Evolutionary conservation across 192 early-diverging fungal genomes (phyloP).

Genomic region (Phycomyces blakesleeanus): DNA sequence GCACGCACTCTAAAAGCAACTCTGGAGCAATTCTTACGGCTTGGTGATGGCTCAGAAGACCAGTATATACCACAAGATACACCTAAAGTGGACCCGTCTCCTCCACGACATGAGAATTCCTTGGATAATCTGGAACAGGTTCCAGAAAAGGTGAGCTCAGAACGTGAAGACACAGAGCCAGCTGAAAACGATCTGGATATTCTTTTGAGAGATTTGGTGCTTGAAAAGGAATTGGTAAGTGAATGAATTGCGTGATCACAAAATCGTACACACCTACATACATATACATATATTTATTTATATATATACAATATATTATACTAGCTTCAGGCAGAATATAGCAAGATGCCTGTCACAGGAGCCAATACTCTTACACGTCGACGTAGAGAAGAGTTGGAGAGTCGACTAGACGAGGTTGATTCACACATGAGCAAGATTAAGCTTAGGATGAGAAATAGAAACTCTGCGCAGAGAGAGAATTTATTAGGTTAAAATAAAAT

Average conservation of each 20-base stretch:
- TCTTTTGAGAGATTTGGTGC: conserved; percentile 12
- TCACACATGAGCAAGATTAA: conserved; percentile 43
- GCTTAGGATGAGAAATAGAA: conserved; percentile 36
- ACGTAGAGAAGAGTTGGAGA: conserved; percentile 43
- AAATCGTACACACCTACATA: too few relatives aligned
- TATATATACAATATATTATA: not conserved
- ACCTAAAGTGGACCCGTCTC: too few relatives aligned
- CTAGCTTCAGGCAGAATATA: conserved; percentile 46
- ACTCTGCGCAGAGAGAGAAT: not conserved
- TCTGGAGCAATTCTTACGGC: conserved; percentile 26
- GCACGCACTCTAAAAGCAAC: conserved; percentile 24
- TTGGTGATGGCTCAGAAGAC: conserved; percentile 20
- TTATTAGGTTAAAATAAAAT: too few relatives aligned
- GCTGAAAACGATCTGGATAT: conserved; percentile 7
- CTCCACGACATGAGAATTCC: not conserved
- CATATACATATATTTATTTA: not conserved
- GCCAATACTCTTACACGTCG: conserved; percentile 39
- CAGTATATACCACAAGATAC: not conserved
- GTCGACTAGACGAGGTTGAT: conserved; percentile 44
- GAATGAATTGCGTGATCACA: too few relatives aligned
- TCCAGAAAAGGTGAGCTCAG: too few relatives aligned
- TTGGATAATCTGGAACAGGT: too few relatives aligned
- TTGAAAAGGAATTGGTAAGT: conserved; percentile 20
- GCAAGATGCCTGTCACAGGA: conserved; percentile 44
- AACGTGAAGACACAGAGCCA: not conserved